These are phyloP conservation scores for Globisporangium viniferum DNA, from an alignment of 352 stramenopile species.

Conservation along the genomic window DNA sequence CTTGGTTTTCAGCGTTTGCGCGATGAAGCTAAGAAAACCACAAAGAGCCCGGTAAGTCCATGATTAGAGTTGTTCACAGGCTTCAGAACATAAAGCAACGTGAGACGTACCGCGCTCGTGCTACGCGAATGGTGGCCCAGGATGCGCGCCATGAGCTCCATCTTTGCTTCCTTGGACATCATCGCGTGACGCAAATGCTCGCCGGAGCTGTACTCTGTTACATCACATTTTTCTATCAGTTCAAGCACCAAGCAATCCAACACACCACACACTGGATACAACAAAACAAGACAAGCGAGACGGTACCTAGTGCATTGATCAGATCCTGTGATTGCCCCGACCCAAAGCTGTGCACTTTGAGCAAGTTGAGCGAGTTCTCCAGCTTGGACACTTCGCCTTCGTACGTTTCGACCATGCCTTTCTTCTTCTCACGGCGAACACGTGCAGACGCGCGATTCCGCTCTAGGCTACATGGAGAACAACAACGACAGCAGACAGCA, in stretches of 20 bases:
- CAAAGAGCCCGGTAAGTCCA: background rate
- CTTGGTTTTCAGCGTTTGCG: constrained; percentile 82
- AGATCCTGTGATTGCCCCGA: constrained; percentile 63
- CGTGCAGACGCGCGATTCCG: constrained; percentile 78
- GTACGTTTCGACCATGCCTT: constrained; percentile 86
- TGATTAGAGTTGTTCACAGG: background rate
- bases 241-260: background rate
- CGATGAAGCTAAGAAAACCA: constrained; percentile 55
- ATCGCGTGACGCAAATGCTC: constrained; percentile 76
- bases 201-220: constrained; percentile 65
- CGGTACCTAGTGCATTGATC: constrained; percentile 59
- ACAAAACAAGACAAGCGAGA: background rate
- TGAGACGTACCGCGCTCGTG: constrained; percentile 50
- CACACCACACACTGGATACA: background rate
- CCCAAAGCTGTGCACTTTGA: constrained; percentile 76
- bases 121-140: constrained; percentile 74
- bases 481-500: background rate
- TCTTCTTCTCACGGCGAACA: constrained; percentile 86
- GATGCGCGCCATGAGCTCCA: constrained; percentile 75
- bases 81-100: background rate
- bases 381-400: constrained; percentile 86
- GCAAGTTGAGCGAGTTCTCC: constrained; percentile 76
- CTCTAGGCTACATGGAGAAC: constrained; percentile 36
- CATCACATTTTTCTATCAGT: too few species aligned
- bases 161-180: constrained; percentile 86